These are phyloP conservation scores for Iris macrosiphon DNA, from an alignment of 106 monocot species.

Conservation along the genomic window DNA sequence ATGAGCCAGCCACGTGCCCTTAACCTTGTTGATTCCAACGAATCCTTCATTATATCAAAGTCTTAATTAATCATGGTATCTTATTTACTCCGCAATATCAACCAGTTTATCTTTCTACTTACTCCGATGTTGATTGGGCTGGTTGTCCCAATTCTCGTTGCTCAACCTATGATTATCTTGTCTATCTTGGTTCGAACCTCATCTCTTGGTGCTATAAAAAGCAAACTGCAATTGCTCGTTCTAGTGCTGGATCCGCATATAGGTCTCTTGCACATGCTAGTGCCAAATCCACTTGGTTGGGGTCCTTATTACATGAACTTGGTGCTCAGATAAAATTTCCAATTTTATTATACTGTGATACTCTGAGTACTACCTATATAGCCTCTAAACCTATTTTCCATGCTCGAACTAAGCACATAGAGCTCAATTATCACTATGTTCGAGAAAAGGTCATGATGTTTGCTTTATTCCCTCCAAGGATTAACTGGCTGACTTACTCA, in stretches of 20 bases:
- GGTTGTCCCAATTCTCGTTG: not conserved
- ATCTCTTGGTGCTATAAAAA: not conserved
- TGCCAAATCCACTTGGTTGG: not conserved
- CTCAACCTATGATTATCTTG: not conserved
- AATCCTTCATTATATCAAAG: not conserved
- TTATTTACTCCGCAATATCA: not conserved
- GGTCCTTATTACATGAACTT: no score
- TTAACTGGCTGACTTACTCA: not conserved
- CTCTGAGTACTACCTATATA: not conserved
- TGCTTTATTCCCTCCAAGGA: not conserved
- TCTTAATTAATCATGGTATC: not conserved
- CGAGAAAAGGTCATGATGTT: not conserved
- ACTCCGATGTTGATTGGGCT: not conserved
- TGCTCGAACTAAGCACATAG: not conserved
- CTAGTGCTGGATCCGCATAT: not conserved
- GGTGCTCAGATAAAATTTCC: not conserved
- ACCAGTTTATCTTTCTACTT: no score
- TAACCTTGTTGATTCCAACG: not conserved
- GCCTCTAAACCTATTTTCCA: not conserved
- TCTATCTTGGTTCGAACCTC: not conserved
- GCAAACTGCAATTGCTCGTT: not conserved
- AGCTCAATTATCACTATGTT: not conserved
- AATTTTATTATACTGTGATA: not conserved
- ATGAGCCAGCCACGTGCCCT: not conserved
- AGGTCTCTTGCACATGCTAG: not conserved